A percentile compares a stretch with the other conserved stretches of the same genome.
These are phyloP conservation scores for Coprinopsis sp. DNA, from an alignment of 768 basidiomycete species.

Conservation along the genomic window DNA sequence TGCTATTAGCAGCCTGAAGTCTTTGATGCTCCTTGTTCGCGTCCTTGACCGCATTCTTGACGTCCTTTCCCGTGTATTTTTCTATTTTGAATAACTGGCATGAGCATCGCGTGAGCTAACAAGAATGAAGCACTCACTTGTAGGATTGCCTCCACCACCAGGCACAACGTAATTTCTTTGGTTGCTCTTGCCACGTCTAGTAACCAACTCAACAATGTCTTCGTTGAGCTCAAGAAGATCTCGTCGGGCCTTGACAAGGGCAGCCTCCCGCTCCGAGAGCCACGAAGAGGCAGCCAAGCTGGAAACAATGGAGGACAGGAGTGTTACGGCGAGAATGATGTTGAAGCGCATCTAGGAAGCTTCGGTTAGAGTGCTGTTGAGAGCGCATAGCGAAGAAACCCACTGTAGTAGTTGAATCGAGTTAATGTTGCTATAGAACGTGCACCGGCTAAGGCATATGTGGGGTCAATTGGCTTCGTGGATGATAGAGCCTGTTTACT, in stretches of 20 bases:
- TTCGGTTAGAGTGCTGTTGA: no score
- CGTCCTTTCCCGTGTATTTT: not conserved
- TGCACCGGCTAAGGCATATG: no score
- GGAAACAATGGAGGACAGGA: not conserved
- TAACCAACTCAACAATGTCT: not conserved
- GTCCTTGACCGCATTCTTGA: not conserved
- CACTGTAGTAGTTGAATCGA: no score
- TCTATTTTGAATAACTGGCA: not conserved
- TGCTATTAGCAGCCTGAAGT: not conserved
- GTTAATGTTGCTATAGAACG: no score
- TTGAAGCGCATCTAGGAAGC: conserved; percentile 51
- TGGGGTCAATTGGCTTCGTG: no score
- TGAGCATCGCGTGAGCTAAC: not conserved
- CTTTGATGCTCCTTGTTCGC: not conserved
- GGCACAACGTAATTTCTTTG: not conserved
- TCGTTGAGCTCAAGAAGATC: not conserved
- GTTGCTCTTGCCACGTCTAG: not conserved
- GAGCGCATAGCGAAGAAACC: no score
- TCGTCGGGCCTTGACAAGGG: not conserved
- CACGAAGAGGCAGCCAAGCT: not conserved
- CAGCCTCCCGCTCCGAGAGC: not conserved
- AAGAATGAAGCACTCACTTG: not conserved
- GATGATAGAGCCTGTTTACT: no score
- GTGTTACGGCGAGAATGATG: conserved; percentile 21
- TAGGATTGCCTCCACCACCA: not conserved